Evolutionary conservation across 371 early-diverging fungal species (phyloP).

Genomic region (Apophysomyces variabilis): DNA sequence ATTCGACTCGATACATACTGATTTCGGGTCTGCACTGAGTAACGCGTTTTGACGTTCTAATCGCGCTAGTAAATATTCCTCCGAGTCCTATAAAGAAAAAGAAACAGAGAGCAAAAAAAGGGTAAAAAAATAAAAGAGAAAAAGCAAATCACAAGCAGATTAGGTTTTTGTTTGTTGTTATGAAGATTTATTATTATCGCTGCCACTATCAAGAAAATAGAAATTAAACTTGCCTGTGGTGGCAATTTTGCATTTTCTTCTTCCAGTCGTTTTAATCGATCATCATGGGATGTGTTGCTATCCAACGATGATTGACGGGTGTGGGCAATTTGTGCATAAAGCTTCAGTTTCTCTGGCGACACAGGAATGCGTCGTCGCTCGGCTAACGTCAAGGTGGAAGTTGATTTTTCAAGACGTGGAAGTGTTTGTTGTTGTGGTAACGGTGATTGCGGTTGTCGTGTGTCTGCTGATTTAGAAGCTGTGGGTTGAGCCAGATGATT

Average conservation of each 20-base stretch:
- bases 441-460: conserved; percentile 7
- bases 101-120: not conserved
- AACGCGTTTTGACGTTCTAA: conserved; percentile 65
- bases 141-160: not conserved
- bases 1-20: conserved; percentile 62
- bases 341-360: conserved; percentile 30
- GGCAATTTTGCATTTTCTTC: conserved; percentile 51
- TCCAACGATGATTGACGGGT: not conserved
- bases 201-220: too few species aligned
- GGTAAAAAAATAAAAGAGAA: too few species aligned
- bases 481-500: conserved; percentile 28
- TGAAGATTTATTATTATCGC: too few species aligned
- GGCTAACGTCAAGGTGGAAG: conserved; percentile 25
- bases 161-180: not conserved
- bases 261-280: conserved; percentile 35
- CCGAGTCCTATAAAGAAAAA: conserved; percentile 50
- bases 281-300: conserved; percentile 21
- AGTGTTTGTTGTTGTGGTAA: conserved; percentile 12
- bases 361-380: conserved; percentile 25
- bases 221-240: conserved; percentile 38
- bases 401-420: conserved; percentile 23
- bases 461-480: conserved; percentile 25
- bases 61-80: conserved; percentile 59
- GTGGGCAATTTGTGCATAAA: conserved; percentile 23
- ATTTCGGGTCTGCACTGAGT: conserved; percentile 63